Base-by-base conservation (phyloP, 169 alveolate genomes). In the Cryptosporidium tyzzeri region DNA sequence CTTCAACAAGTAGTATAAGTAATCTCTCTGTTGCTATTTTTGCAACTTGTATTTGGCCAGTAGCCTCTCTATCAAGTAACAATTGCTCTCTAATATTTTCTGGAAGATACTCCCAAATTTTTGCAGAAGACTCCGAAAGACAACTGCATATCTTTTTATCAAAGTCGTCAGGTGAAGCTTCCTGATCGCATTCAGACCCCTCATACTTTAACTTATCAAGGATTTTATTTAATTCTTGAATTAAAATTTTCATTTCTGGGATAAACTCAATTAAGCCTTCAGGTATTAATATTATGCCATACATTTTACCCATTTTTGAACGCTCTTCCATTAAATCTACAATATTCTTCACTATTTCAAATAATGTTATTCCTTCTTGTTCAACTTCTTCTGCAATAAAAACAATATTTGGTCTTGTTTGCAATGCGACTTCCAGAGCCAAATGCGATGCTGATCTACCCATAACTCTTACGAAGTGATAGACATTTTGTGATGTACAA, bases 361-460 rank as follows among this genome's bases (percentile, higher is more conserved):
- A 92, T 51, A 97, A 94, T n/a, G 98, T 94, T 80, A 85, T 85
- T 69, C 96, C 95, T 84, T 96, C 93, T 45, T 91, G 93, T 84
- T 91, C 95, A 12, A 97, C 99, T 91, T 97, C 98, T 89, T 98
- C 99, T 21, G 99, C 99, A 5, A 98, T 94, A 37, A 98, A 91
- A 23, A 97, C 97, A 53, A 95, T 84, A 93, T 97, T 97, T 21
- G 99, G 98, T 73, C 97, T 96, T 14, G 99, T 97, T 85, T 96
- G 97, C 75, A 98, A 91, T 21, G 99, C 99, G 59, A 98, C 97
- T 93, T 98, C 99, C 53, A 98, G 91, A 23, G 99, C 99, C 69
- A 98, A 94, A 86, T 97, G 99, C 39, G 99, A 97, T 4, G 99
- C 99, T n/a, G 98, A 95, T 39, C 99, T 94, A 8, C 99, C 99